Base-by-base conservation (phyloP, 176 grass and related monocot genomes). In the Panicum miliaceum region DNA sequence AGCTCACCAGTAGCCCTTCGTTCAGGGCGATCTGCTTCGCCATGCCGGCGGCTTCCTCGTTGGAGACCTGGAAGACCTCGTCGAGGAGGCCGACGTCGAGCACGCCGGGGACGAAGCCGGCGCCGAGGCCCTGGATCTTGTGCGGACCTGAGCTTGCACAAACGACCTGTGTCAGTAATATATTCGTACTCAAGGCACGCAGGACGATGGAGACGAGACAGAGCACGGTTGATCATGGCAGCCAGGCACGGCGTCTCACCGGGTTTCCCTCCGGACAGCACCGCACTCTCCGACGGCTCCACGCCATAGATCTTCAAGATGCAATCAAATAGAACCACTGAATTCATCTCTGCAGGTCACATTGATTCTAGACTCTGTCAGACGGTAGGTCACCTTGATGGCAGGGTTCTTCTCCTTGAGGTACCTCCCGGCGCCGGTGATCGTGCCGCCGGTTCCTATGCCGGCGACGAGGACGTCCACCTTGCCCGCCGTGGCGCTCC, bases 121-220 rank as follows among this genome's bases (percentile, higher is more conserved):
- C 87, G 20, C 87, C 92, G 64, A 94, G 89, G 13, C 92, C 92
- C 69, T 94, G 92, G 32, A 94, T 94, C 70, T 94, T 94, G 76
- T 94, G 90, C n/a, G 92, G 90, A 51, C 87, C 92, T 89, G 32
- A n/a, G 42, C 22, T 54, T 7, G 9, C 11, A 40, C 29, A 32
- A n/a, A n/a, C n/a, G n/a, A n/a, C n/a, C n/a, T n/a, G n/a, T n/a
- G n/a, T n/a, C n/a, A n/a, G n/a, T n/a, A n/a, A n/a, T n/a, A n/a
- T n/a, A n/a, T n/a, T n/a, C n/a, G n/a, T n/a, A n/a, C n/a, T n/a
- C n/a, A n/a, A n/a, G n/a, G n/a, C 29, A 26, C 25, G 25, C 11
- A 62, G 5, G 10, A 26, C 22, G 37, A 41, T 14, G 19, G 4
- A 58, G 15, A 20, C 8, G 4, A 77, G 23, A 20, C 22, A 13